Evolutionary conservation across 345 rosid species (phyloP), one percentile per base, ranked within the genome.

Genomic region (Acer campestre): DNA sequence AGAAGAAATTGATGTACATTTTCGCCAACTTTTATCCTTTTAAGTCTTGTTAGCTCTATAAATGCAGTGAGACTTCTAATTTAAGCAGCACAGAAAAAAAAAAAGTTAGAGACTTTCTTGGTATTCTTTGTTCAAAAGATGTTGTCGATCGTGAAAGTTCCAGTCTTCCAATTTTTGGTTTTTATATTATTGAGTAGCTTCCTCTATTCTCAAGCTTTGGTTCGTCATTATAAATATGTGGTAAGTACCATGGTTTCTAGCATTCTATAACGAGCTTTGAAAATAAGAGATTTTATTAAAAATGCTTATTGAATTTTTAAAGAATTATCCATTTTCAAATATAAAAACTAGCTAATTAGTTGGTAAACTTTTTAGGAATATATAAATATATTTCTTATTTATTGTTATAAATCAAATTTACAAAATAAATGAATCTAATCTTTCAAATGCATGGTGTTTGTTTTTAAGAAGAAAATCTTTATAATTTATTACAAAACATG

Each of bases 161-260:
- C 63, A 9, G 64, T 12, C 70, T 62, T 70, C 17, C 80, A 70
- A 70, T 40, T 62, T 22, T 51, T 71, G n/a, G 53, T 18, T 25
- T 70, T 63, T 35, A 22, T 78, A 49, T 22, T 71, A 56, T 38
- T 71, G 3, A 61, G 67, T 27, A 56, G 23, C 25, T 72, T 69
- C 53, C 68, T 69, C 13, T 3, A 4, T 31, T 61, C 69, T 67
- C 75, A 77, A 46, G 75, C 80, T 46, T 3, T 12, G 23, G 69
- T 69, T 68, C 27, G 71, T 61, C 75, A 23, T 29, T 18, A 31
- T 29, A 67, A 75, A 59, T 71, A 49, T 29, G 49, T 70, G 75
- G 70, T 70, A 61, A 16, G 61, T 83, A 2, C 68, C n/a, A 61
- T 48, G 16, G 16, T 49, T 49, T 49, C 18, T 49, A 13, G 55